Base-by-base conservation (phyloP, 2,329 filamentous ascomycete species). In the Amesomyces nigricolor region DNA sequence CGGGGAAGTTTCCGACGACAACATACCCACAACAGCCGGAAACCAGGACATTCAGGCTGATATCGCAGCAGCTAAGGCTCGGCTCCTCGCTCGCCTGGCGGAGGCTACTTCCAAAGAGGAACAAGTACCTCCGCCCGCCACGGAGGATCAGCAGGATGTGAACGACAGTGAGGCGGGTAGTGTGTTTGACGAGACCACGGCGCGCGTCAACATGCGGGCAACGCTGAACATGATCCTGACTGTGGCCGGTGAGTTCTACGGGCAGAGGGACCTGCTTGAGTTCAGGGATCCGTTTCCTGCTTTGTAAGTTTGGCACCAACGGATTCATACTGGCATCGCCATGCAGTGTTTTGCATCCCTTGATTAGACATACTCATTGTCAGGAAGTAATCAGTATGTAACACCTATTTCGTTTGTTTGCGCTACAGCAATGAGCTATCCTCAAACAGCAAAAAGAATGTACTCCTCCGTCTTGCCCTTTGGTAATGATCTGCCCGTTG, bases 191-290 rank as follows among this genome's bases (percentile, higher is more conserved):
- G 60, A 64, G 56, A 61, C 65, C 37, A 68, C 74, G n/a, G 68
- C 68, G 39, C 72, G 71, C 39, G 70, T 75, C 64, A 82, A 79
- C 67, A 77, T 77, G 74, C 77, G 81, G 29, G 86, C 84, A n/a
- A 91, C 90, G 40, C 76, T 96, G 35, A 91, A 95, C 71, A 95
- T 95, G 89, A 89, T 96, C 51, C 75, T 96, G 62, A 94, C 89
- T 0, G 79, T 96, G 37, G 86, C 88, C 47, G 91, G 90, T 64
- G 91, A 96, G 71, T 83, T 88, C 62, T 97, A 91, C 71, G 91
- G 92, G 1, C 92, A 97, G 72, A 79, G 86, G 61, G 92, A 97
- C 70, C 72, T 96, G 59, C 78, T 96, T 47, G 83, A 88, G 64
- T 88, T 86, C 59, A 81, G 90, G 56, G 81, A 86, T 58, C 80